Base-by-base conservation (phyloP, 129 eudicot species). In the Logfia minima region DNA sequence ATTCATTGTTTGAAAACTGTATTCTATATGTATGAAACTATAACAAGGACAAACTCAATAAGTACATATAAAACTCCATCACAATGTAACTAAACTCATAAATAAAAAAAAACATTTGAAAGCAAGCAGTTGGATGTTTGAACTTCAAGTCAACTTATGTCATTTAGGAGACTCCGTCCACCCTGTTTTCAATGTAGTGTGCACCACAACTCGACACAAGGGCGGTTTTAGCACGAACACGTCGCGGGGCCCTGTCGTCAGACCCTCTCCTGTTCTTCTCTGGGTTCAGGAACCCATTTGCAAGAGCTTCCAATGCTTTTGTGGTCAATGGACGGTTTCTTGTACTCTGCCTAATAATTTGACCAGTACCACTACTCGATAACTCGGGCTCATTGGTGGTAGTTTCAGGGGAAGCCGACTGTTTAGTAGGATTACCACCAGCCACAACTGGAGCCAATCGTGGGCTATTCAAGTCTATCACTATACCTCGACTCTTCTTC, bases 271-370 rank as follows among this genome's bases (percentile, higher is more conserved):
- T 83, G 71, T 76, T 75, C 35, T 69, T 80, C 77, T 80, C 77
- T 1, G 85, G 83, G 71, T 21, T 74, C 43, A 65, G 19, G 8
- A 65, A 16, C 31, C 43, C 55, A 71, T 66, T 68, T 10, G 83
- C 90, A 74, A 84, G 80, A 34, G 90, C 90, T 60, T 86, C 90
- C 72, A 86, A 75, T 39, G 87, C 90, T 78, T 75, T 86, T 10
- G 84, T 74, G 22, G 85, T 80, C 79, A 83, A 63, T 23, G 90
- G 87, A 8, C 87, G 75, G 87, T 76, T 86, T 78, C 90, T 86
- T 26, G 79, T 86, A 70, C 90, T 84, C 63, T 84, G 90, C 31
- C 90, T 41, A 10, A 41, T 41, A 41, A 41, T 69, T 83, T 79
- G 35, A n/a, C 65, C 65, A 59, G 13, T 82, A 53, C 31, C 51